Evolutionary conservation across 257 asterid genomes (phyloP), one percentile per base, ranked within the genome.

Genomic region (Parsonsia alboflavescens): DNA sequence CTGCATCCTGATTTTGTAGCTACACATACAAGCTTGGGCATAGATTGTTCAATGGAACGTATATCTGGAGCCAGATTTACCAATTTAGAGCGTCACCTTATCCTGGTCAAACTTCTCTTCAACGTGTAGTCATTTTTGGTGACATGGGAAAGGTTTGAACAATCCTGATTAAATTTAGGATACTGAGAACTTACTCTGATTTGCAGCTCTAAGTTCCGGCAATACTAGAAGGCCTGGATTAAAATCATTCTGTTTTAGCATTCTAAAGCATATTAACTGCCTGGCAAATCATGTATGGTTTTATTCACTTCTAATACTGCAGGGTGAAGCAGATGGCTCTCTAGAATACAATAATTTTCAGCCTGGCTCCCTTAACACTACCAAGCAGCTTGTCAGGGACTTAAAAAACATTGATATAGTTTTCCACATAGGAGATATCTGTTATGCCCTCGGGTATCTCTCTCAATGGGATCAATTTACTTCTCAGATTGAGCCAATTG

Each of bases 401-500:
- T 75, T 95, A 75, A 83, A 88, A 77, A 87, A 90, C 82, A 81
- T 87, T 74, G 99, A 90, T 64, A 85, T 93, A 57, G 93, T 93
- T 71, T 91, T 93, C 80, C 97, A 93, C 83, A 93, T 91, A 73
- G 97, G 98, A 17, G 97, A 93, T 66, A 90, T 93, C 21, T 79
- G 83, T 72, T 93, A 93, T 71, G 91, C 98, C 68, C 90, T 85
- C 68, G 97, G 97, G 21, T 93, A 93, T 70, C 80, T 93, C 70
- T 93, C 98, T 2, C 96, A 91, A 63, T 93, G 98, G 98, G 98
- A 93, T 76, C 98, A 91, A 76, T 93, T 93, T 84, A 91, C 97
- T 72, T 78, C 98, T 79, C 96, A 90, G 84, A 73, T 93, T 19
- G 97, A 91, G 84, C 96, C 92, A 3, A 89, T 93, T 42, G 88